Conservation (phyloP, 768 basidiomycete species). For the Tephrocybe sp. region DNA sequence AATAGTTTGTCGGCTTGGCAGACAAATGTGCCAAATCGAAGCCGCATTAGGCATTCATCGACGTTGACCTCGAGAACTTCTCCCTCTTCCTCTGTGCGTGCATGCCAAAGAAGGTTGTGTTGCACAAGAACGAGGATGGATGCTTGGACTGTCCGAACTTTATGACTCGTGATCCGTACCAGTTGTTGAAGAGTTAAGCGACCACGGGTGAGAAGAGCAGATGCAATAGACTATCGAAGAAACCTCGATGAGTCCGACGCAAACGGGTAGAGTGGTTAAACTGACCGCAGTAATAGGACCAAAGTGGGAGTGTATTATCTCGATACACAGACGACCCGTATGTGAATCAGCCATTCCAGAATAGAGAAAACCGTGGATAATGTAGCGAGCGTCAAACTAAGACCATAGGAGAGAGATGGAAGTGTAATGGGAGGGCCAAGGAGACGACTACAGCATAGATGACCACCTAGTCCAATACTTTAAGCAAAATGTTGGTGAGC, state of each 20-base stretch:
- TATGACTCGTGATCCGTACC: constrained; percentile 66
- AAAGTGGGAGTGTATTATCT: constrained; percentile 60
- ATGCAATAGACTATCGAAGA: constrained; percentile 62
- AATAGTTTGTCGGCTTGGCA: constrained; percentile 71
- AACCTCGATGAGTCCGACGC: background rate
- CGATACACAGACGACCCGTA: constrained; percentile 52
- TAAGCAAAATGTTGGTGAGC: too few relatives aligned
- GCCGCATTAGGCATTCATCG: constrained; percentile 77
- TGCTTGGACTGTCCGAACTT: constrained; percentile 66
- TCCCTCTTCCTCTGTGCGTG: constrained; percentile 65
- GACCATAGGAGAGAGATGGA: background rate
- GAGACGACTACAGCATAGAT: too few relatives aligned
- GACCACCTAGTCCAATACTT: too few relatives aligned
- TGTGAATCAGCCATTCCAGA: constrained; percentile 55
- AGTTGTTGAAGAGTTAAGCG: constrained; percentile 72
- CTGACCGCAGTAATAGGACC: constrained; percentile 64
- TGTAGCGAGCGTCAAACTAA: background rate
- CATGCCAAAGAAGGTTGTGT: constrained; percentile 91
- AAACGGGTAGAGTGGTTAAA: background rate
- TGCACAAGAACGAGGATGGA: constrained; percentile 81
- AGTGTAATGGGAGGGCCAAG: too few relatives aligned
- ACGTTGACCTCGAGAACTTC: constrained; percentile 82
- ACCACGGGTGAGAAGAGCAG: constrained; percentile 76
- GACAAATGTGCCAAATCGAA: constrained; percentile 83
- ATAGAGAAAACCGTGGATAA: background rate